A percentile compares a stretch with the other conserved stretches of the same genome.
phyloP scores from a whole-genome alignment of 2,329 filamentous ascomycete species.

The Exserohilum rostratum region DNA sequence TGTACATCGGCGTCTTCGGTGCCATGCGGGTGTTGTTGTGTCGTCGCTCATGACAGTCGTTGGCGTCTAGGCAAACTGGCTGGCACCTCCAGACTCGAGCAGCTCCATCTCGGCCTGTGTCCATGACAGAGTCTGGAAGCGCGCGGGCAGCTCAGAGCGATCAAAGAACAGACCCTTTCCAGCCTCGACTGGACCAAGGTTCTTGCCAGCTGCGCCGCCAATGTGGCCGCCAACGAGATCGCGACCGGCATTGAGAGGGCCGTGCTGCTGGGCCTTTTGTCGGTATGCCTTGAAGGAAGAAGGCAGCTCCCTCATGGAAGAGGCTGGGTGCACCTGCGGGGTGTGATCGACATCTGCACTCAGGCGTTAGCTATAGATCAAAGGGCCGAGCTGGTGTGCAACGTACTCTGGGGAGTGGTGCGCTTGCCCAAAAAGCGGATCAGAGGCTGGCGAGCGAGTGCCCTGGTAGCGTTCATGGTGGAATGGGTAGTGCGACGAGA shows the following conservation, averaged over 20 bases:
- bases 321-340: slow-evolving; percentile 74
- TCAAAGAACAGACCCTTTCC: slow-evolving; percentile 83
- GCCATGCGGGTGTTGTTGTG: slow-evolving; percentile 17
- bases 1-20: slow-evolving; percentile 27
- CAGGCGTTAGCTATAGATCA: slow-evolving; percentile 16
- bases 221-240: slow-evolving; percentile 46
- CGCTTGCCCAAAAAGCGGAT: slow-evolving; percentile 60
- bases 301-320: slow-evolving; percentile 69
- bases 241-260: slow-evolving; percentile 62
- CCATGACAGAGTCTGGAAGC: slow-evolving; percentile 80
- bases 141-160: slow-evolving; percentile 80
- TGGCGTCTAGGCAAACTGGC: slow-evolving; percentile 57
- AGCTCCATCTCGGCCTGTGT: slow-evolving; percentile 89
- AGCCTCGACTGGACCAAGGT: slow-evolving; percentile 75
- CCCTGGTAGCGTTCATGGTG: slow-evolving; percentile 55
- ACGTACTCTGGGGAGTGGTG: slow-evolving; percentile 52
- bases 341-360: slow-evolving; percentile 73
- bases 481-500: slow-evolving; percentile 6
- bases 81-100: slow-evolving; percentile 90
- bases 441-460: slow-evolving; percentile 57
- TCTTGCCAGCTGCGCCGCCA: slow-evolving; percentile 69
- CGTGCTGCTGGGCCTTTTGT: slow-evolving; percentile 78
- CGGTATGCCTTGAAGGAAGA: slow-evolving; percentile 77
- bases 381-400: not conserved
- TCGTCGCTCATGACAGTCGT: slow-evolving; percentile 17